A percentile compares a stretch with the other conserved stretches of the same genome.
These are phyloP conservation scores for Phytophthora melonis DNA, from an alignment of 352 stramenopile species.

Conservation along the genomic window DNA sequence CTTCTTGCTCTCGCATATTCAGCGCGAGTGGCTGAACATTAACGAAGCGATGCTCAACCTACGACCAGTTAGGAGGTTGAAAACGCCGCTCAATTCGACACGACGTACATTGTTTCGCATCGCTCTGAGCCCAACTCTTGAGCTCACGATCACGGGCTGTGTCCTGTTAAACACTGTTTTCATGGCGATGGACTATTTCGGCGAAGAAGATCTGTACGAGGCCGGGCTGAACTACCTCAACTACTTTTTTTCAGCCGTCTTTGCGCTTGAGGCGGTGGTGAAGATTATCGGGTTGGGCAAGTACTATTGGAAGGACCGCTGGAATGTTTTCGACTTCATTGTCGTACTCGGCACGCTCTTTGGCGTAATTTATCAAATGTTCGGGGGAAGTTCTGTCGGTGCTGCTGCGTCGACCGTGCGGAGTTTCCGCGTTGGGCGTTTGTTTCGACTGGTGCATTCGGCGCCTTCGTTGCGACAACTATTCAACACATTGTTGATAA, in stretches of 20 bases:
- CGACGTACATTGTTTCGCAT: constrained; percentile 50
- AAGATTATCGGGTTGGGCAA: constrained; percentile 84
- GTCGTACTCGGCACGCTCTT: constrained; percentile 61
- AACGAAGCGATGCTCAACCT: constrained; percentile 67
- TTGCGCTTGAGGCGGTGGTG: constrained; percentile 80
- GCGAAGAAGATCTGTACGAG: constrained; percentile 74
- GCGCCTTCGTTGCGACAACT: constrained; percentile 83
- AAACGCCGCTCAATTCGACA: constrained; percentile 51
- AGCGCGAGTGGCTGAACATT: constrained; percentile 80
- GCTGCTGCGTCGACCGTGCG: constrained; percentile 74
- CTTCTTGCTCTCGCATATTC: constrained; percentile 74
- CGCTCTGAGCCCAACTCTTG: constrained; percentile 66
- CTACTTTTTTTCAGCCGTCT: constrained; percentile 85
- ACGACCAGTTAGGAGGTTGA: constrained; percentile 49
- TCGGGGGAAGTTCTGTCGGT: constrained; percentile 52
- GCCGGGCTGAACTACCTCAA: constrained; percentile 77
- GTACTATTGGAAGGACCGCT: constrained; percentile 84
- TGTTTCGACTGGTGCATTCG: constrained; percentile 79
- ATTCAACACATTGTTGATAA: constrained; percentile 90
- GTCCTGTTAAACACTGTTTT: constrained; percentile 91
- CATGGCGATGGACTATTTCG: constrained; percentile 89
- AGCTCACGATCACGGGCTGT: constrained; percentile 79
- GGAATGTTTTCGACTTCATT: constrained; percentile 90
- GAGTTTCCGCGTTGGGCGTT: constrained; percentile 84
- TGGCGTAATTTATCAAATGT: constrained; percentile 59